Base-by-base conservation (phyloP, 2,329 filamentous ascomycete species). In the Grosmannia clavigera region DNA sequence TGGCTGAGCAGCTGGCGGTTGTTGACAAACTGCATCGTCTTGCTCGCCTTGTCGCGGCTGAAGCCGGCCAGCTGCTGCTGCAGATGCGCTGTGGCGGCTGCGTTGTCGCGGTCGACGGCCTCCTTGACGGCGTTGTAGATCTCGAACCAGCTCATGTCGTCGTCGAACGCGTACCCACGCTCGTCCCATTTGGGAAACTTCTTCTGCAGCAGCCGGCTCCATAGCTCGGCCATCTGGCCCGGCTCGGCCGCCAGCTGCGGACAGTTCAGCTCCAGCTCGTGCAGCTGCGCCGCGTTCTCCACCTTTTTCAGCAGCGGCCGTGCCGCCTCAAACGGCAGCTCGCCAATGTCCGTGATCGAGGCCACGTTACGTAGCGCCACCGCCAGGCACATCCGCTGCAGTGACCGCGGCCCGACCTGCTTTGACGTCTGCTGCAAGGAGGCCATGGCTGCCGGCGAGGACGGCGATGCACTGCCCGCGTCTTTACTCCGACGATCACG, bases 161-260 rank as follows among this genome's bases (percentile, higher is more conserved):
- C 78, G 0, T 88, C 88, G 29, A 82, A 87, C 29, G 82, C 75
- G 65, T 85, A 81, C 31, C 82, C 81, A 68, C 87, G 83, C 54
- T 75, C 74, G 51, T 84, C 77, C 71, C 84, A 86, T 60, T 82
- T 75, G 2, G 84, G 84, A 63, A 96, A 88, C 67, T 96, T 85
- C 55, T 84, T 82, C 58, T 82, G 81, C 71, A 97, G 94, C 67
- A 96, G 81, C 33, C 82, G 80, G 51, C 83, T 73, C 92, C 92
- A 96, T 63, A 92, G 76, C 66, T 91, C 87, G 25, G 76, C 79
- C 48, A 85, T 85, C 60, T 87, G 78, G 46, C 83, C 83, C 62
- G 81, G 78, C 59, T 87, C 78, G 51, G 84, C 83, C 62, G 81
- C 77, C 58, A 96, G 79, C 64, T 95, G 89, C 0, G 90, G 88